Base-by-base conservation (phyloP, 1,284 basidiomycete species). In the Schizopora paradoxa region DNA sequence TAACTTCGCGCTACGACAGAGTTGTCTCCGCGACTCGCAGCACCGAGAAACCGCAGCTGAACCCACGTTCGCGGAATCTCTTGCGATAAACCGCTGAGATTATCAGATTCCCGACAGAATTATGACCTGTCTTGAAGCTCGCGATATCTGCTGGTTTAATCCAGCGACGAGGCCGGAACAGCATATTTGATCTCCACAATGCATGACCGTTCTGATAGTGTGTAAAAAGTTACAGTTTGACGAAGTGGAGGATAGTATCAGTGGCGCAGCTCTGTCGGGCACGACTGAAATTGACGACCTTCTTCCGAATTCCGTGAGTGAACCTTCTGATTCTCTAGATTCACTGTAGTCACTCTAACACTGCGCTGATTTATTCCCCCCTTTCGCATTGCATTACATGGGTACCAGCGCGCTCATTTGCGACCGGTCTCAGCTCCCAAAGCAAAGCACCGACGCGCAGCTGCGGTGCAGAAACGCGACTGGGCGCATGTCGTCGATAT, bases 401-500 rank as follows among this genome's bases (percentile, higher is more conserved):
- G n/a, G n/a, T n/a, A 41, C 1, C 52, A 82, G 79, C 69, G 76
- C 41, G 68, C 73, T 16, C 73, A 82, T 57, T 63, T 87, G 22
- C 77, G 73, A 41, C 76, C 79, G 22, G 59, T 70, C 39, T 69
- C 69, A 45, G 52, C 70, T 6, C 55, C 61, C 22, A 66, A 61
- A 34, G 33, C 45, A 46, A 62, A 66, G 45, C 67, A 65, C 21
- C 44, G 61, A 7, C 72, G 67, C 45, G 69, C 68, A 18, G 52
- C 65, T 6, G 67, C 72, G 39, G 60, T 78, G 2, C 75, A 80
- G 49, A 96, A 95, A 66, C 84, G 91, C 43, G 92, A 98, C 55
- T 99, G 96, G 96, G 96, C 95, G 1, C 96, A 98, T 70, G 87
- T 93, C 14, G 87, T 99, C 11, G 91, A 99, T 61, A 82, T 97